Percentiles rank a stretch among this genome's conserved stretches.
Conservation (phyloP, 768 basidiomycete species). For the Albatrellus ellisii region DNA sequence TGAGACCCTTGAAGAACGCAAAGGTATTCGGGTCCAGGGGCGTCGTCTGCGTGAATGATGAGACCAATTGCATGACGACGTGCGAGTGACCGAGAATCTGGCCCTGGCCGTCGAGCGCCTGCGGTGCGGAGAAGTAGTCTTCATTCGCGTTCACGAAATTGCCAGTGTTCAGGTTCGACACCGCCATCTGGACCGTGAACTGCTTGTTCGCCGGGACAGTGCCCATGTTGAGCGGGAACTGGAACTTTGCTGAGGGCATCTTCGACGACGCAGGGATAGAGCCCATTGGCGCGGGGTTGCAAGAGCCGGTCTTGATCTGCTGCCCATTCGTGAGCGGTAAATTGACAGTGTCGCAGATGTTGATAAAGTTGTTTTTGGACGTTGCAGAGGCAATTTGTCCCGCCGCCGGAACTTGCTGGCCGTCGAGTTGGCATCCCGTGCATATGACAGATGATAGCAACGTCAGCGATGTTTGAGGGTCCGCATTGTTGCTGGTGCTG, state of each 20-base stretch:
- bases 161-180: slow-evolving; percentile 29
- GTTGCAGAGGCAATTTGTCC: slow-evolving; percentile 41
- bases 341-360: slow-evolving; percentile 30
- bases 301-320: slow-evolving; percentile 26
- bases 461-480: slow-evolving; percentile 5
- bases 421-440: slow-evolving; percentile 33
- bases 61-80: slow-evolving; percentile 37
- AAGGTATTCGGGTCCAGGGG: slow-evolving; percentile 38
- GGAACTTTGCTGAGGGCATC: slow-evolving; percentile 38
- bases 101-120: slow-evolving; percentile 30
- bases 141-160: slow-evolving; percentile 35
- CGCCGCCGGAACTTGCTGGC: slow-evolving; percentile 23
- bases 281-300: slow-evolving; percentile 26
- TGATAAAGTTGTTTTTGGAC: slow-evolving; percentile 55
- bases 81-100: slow-evolving; percentile 42
- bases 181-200: slow-evolving; percentile 29
- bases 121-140: slow-evolving; percentile 39
- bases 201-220: slow-evolving; percentile 26
- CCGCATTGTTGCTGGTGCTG: not conserved
- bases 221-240: slow-evolving; percentile 25
- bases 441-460: slow-evolving; percentile 34
- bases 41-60: slow-evolving; percentile 27
- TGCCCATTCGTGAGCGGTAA: slow-evolving; percentile 33
- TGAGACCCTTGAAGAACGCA: slow-evolving; percentile 53
- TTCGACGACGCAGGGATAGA: slow-evolving; percentile 28